Percentiles rank a stretch among this genome's conserved stretches.
phyloP scores from a whole-genome alignment of 1,284 basidiomycete genomes.

The Mycena sp. region DNA sequence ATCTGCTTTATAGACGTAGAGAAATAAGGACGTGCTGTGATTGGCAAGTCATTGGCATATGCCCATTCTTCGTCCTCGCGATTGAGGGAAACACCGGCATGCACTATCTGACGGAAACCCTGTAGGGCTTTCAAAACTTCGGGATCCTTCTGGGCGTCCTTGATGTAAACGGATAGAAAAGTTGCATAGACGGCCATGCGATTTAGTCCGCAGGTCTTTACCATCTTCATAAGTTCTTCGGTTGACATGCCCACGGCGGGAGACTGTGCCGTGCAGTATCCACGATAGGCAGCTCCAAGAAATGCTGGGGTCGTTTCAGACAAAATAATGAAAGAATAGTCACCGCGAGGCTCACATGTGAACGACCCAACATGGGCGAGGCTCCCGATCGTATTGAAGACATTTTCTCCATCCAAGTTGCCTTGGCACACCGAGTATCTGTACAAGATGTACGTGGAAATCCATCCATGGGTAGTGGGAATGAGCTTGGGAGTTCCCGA shows the following conservation, averaged over 20 bases:
- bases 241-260: not conserved
- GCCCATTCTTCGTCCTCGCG: slow-evolving; percentile 6
- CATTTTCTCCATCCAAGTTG: too few species aligned
- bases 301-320: not conserved
- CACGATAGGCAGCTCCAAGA: not conserved
- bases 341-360: not conserved
- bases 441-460: not conserved
- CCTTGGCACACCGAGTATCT: not conserved
- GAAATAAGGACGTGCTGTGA: not conserved
- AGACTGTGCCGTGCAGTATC: not conserved
- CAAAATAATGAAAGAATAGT: too few species aligned
- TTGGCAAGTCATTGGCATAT: not conserved
- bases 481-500: slow-evolving; percentile 2
- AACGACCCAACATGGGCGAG: slow-evolving; percentile 5
- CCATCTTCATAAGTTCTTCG: not conserved
- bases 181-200: slow-evolving; percentile 6
- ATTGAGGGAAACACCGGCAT: slow-evolving; percentile 1
- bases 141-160: not conserved
- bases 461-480: not conserved
- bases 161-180: not conserved
- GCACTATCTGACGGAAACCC: not conserved
- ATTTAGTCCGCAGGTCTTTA: not conserved
- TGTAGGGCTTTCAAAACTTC: not conserved
- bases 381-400: slow-evolving; percentile 2
- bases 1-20: not conserved